These are phyloP conservation scores for Linnemannia elongata DNA, from an alignment of 192 early-diverging fungal species.

Conservation along the genomic window DNA sequence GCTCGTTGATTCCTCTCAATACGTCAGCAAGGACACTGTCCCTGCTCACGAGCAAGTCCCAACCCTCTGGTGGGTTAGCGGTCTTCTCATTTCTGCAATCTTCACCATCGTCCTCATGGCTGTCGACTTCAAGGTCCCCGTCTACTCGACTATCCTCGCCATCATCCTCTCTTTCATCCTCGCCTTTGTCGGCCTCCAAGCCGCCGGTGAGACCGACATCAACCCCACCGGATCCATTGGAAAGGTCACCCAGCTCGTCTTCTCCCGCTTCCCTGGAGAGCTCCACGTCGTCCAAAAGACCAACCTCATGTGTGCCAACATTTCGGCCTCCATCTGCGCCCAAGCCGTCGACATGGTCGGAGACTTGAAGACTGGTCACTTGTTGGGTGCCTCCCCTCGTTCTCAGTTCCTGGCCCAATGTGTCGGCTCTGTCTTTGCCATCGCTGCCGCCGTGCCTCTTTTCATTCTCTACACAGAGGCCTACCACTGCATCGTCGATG, in stretches of 20 bases:
- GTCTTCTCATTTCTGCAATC: conserved; percentile 65
- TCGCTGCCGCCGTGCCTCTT: conserved; percentile 67
- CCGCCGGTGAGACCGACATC: conserved; percentile 76
- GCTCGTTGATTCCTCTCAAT: conserved; percentile 21
- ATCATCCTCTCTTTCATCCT: conserved; percentile 75
- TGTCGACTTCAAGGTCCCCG: conserved; percentile 67
- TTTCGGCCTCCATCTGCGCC: conserved; percentile 66
- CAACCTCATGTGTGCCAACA: conserved; percentile 75
- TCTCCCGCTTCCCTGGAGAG: conserved; percentile 68
- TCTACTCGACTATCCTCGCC: conserved; percentile 68
- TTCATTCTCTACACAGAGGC: conserved; percentile 73
- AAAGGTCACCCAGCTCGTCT: conserved; percentile 78
- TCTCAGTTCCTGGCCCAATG: conserved; percentile 77
- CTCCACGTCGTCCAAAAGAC: conserved; percentile 61
- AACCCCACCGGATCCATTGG: conserved; percentile 75
- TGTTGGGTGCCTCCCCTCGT: conserved; percentile 73
- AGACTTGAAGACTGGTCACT: conserved; percentile 79
- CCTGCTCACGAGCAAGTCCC: conserved; percentile 64
- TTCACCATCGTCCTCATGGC: conserved; percentile 70
- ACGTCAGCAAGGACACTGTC: conserved; percentile 59
- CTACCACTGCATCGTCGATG: conserved; percentile 71
- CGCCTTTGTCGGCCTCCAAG: conserved; percentile 74
- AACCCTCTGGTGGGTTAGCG: conserved; percentile 65
- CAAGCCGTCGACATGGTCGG: conserved; percentile 80
- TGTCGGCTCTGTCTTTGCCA: conserved; percentile 72